Percentiles rank a stretch among this genome's conserved stretches.
These are phyloP conservation scores for Ophiocordyceps unilateralis DNA, from an alignment of 2,329 filamentous ascomycete genomes.

Conservation along the genomic window DNA sequence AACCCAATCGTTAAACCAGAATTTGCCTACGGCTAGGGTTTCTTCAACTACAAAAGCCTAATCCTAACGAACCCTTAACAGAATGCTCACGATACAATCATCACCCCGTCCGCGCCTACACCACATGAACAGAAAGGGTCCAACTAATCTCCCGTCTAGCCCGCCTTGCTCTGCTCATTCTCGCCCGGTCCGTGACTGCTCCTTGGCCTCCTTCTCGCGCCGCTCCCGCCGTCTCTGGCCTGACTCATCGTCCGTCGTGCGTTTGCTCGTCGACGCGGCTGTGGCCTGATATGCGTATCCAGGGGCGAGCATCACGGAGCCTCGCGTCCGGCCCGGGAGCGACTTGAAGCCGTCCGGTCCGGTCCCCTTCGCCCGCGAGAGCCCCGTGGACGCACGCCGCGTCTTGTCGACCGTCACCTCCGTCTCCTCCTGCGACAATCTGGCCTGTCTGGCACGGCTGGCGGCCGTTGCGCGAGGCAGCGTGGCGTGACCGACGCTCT, in stretches of 20 bases:
- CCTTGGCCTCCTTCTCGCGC: background rate
- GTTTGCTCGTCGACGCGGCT: background rate
- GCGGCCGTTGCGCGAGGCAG: slow-evolving; percentile 38
- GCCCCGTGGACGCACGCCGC: slow-evolving; percentile 10
- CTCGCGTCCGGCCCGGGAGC: slow-evolving; percentile 10
- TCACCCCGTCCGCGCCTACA: too few relatives aligned
- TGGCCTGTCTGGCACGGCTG: slow-evolving; percentile 38
- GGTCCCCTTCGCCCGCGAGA: slow-evolving; percentile 1
- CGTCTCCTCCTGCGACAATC: slow-evolving; percentile 18
- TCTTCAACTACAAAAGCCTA: too few relatives aligned
- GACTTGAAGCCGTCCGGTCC: background rate
- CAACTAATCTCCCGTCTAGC: too few relatives aligned
- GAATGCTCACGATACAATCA: too few relatives aligned
- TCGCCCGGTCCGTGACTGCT: background rate
- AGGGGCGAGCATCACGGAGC: slow-evolving; percentile 7
- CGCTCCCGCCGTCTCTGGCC: background rate
- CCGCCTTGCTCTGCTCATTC: background rate
- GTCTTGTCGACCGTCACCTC: slow-evolving; percentile 6
- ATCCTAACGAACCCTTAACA: too few relatives aligned
- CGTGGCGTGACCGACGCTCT: slow-evolving; percentile 21
- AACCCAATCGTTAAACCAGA: too few relatives aligned
- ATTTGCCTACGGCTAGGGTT: too few relatives aligned
- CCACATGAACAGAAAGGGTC: too few relatives aligned
- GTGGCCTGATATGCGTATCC: background rate
- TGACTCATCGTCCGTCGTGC: background rate